Evolutionary conservation across 1,284 basidiomycete genomes (phyloP).

Genomic region (Melampsora larici-populina): DNA sequence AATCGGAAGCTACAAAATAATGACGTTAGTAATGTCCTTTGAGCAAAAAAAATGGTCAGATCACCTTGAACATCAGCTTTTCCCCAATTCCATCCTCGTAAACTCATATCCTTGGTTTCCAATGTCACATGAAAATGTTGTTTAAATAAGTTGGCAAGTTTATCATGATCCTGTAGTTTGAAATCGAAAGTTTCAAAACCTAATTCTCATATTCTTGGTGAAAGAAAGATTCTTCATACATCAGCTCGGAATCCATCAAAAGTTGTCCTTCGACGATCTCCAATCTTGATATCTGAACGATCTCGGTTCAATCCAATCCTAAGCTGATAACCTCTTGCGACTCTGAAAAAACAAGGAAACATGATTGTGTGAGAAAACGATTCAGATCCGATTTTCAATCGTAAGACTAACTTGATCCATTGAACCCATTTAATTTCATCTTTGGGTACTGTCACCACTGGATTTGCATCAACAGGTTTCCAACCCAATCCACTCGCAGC

Average conservation of each 20-base stretch:
- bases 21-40: neutral
- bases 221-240: slow-evolving; percentile 57
- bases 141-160: slow-evolving; percentile 69
- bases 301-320: slow-evolving; percentile 66
- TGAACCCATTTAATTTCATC: slow-evolving; percentile 78
- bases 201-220: neutral
- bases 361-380: neutral
- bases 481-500: slow-evolving; percentile 85
- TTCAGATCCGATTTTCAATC: neutral
- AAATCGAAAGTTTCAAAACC: neutral
- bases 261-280: slow-evolving; percentile 61
- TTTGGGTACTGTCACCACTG: slow-evolving; percentile 65
- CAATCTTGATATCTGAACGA: slow-evolving; percentile 60
- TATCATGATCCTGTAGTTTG: slow-evolving; percentile 70
- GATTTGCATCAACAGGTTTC: slow-evolving; percentile 65
- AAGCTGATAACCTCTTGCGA: slow-evolving; percentile 87
- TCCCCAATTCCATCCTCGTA: slow-evolving; percentile 99
- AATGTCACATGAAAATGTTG: slow-evolving; percentile 79
- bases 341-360: slow-evolving; percentile 57
- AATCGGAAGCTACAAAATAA: slow-evolving; percentile 67
- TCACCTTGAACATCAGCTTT: slow-evolving; percentile 85
- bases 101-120: slow-evolving; percentile 78
- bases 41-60: slow-evolving; percentile 47
- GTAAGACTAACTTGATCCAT: slow-evolving; percentile 64
- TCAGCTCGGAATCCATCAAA: slow-evolving; percentile 94